Base-by-base conservation (phyloP, 140 eudicot genomes). In the Stevia rebaudiana region DNA sequence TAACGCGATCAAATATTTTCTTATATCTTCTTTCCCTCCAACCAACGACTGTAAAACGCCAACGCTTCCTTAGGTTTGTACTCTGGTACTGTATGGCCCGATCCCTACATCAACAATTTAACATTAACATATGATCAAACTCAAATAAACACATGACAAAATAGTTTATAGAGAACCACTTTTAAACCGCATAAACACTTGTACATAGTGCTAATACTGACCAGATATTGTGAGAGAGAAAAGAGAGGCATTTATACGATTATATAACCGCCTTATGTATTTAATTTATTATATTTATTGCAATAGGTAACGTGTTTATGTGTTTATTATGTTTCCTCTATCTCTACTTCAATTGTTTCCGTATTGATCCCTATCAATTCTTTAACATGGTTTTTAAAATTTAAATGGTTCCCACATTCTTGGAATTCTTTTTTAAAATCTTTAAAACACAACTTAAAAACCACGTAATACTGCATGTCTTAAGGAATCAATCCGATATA, bases 41-140 rank as follows among this genome's bases (percentile, higher is more conserved):
- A 77, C 92, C 92, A 91, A 18, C 87, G 87, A 5, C 72, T 79
- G 43, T 84, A 91, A 52, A 91, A 81, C 3, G 82, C 85, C 76
- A 91, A 74, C 6, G 96, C 87, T 71, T 91, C 98, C 7, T 61
- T 75, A 6, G 98, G 98, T 71, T 91, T 91, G 77, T 91, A 91
- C 79, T 91, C 96, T 0, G 96, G 95, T 9, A 91, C 96, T 0
- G 95, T 85, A 60, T 91, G 98, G 51, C 78, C 78, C 3, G 78
- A 43, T 21, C 72, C 78, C 78, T 73, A 1, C 78, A 65, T 55
- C 59, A 64, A 36, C 55, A 30, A 11, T 10, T 55, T 50, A 64
- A 36, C 55, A 30, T 16, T 10, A 72, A n/a, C 3, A 63, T 40
- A 13, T 2, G 41, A 40, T 2, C 36, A 30, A 59, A 0, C 5